Evolutionary conservation across 257 asterid species (phyloP), one percentile per base, ranked within the genome.

Genomic region (Solanum pennellii): DNA sequence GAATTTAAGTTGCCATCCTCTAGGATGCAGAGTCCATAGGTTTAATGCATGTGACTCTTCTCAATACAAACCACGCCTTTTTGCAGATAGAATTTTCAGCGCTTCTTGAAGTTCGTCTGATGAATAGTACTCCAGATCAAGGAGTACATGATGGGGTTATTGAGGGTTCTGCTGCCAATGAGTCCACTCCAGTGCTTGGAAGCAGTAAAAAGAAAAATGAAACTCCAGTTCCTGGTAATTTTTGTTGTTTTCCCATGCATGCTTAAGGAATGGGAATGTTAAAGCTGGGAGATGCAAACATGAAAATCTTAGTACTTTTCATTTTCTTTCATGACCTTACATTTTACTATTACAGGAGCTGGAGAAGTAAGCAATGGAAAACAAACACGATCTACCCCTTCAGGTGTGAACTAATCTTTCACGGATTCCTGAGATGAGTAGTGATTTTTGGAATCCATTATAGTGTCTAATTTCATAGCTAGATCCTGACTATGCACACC

Each of bases 1-100:
- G 59, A 41, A 76, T 35, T 41, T 76, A 41, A 13, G 13, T 42
- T 76, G 35, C 23, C 23, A 41, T 76, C 59, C 21, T 41, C 83
- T 76, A 12, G 83, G 35, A 76, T 76, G 83, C 83, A n/a, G 16
- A 75, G 59, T 41, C 21, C 0, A 29, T 35, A 72, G 56, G 74
- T 72, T 39, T 16, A 33, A 59, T 44, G 82, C 82, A 41, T 27
- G 33, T 66, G 66, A 74, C 83, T 85, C 21, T 79, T 27, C 62
- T 10, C 21, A 72, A 29, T 71, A 31, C 18, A 37, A 59, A 60
- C 83, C 82, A 44, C 82, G 73, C 77, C 56, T 39, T 60, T 65
- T n/a, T 89, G 92, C 99, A 96, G 98, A 91, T 94, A 86, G 94
- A 92, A 82, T 96, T 95, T 88, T 27, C 93, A 31, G 79, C 95